Evolutionary conservation across 2,329 filamentous ascomycete genomes (phyloP), one percentile per base, ranked within the genome.

Genomic region (Exserohilum rostratum): DNA sequence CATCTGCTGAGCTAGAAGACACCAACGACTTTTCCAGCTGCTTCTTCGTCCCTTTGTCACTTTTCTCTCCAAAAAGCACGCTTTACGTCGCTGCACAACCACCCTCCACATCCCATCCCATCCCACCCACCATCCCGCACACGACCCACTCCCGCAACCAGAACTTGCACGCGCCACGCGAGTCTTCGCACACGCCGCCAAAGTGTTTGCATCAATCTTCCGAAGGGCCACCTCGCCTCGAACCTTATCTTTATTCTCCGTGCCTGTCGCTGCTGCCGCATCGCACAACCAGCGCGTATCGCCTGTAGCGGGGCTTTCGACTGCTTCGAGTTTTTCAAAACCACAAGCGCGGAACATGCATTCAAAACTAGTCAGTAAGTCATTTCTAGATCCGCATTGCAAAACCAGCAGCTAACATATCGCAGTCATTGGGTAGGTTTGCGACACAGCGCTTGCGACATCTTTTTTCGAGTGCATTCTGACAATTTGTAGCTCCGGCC

Each of bases 141-240:
- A 55, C 46, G 46, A 54, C 53, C 50, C 56, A 49, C 64, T 49
- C 54, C 33, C 45, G 34, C 57, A 22, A 47, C 48, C 52, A 57
- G 35, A 18, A 48, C 58, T 56, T 59, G 56, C 60, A 66, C 66
- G 60, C 69, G 56, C 65, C 34, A 39, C 46, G 51, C 51, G 51
- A 50, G 48, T 46, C 48, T 51, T 60, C 62, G 60, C 62, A 57
- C 61, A 65, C 73, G 82, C 82, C 86, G 88, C 80, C 90, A 96
- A 93, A 82, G 85, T 96, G 93, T 96, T 96, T 84, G 91, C 91
- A 82, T 91, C 88, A 77, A 82, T 85, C 64, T 86, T 93, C 68
- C 85, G 86, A 79, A 87, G 90, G 75, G 86, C 80, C 58, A 77
- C 81, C 67, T 76, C 76, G 59, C 76, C 79, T 57, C 79, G 89